These are phyloP conservation scores for Colletotrichum karsti DNA, from an alignment of 2,329 filamentous ascomycete species.

Conservation along the genomic window DNA sequence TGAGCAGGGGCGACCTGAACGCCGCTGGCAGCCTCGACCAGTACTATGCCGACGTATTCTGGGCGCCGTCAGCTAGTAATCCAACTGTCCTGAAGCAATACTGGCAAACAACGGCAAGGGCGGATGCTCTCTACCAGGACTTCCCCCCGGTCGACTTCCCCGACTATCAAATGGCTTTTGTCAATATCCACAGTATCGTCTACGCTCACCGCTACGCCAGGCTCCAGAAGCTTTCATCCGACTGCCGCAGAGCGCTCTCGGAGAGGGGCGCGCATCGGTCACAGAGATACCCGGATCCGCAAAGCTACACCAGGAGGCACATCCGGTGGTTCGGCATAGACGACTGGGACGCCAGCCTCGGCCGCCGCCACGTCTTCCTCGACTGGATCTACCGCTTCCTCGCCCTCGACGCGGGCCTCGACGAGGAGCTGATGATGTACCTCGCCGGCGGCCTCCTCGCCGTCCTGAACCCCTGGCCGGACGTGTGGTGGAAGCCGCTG, in stretches of 20 bases:
- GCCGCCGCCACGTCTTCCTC: slow-evolving; percentile 1
- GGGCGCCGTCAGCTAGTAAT: background rate
- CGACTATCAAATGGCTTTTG: background rate
- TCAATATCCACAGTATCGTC: background rate
- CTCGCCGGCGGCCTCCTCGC: slow-evolving; percentile 9
- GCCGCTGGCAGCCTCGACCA: background rate
- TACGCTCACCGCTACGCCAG: background rate
- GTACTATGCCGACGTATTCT: background rate
- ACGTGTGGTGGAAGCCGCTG: background rate
- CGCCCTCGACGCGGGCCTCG: slow-evolving; percentile 10
- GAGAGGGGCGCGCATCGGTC: background rate
- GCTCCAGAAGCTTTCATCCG: background rate
- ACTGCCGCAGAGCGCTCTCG: background rate
- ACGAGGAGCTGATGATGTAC: slow-evolving; percentile 16
- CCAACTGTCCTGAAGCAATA: background rate
- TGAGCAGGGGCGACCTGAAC: background rate
- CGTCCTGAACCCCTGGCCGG: slow-evolving; percentile 25
- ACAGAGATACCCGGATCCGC: background rate
- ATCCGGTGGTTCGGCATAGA: background rate
- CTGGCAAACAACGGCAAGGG: background rate
- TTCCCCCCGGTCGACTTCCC: background rate
- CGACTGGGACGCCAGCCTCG: background rate
- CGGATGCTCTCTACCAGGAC: background rate
- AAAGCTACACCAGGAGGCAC: background rate
- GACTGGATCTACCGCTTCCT: slow-evolving; percentile 12